These are phyloP conservation scores for Cordyceps militaris DNA, from an alignment of 2,329 filamentous ascomycete genomes.

Conservation along the genomic window DNA sequence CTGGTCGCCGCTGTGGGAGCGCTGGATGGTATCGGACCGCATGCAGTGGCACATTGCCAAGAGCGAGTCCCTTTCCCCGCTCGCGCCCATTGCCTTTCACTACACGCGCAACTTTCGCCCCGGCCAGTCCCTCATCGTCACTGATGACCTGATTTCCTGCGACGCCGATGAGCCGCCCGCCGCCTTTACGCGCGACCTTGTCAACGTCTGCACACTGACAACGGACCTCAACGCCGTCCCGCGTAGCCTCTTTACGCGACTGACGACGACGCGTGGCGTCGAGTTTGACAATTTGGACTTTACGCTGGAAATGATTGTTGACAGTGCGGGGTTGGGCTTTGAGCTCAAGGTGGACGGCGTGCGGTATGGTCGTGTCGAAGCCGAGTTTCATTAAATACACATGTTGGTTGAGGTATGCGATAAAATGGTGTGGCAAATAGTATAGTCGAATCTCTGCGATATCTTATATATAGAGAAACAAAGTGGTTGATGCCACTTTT, in stretches of 20 bases:
- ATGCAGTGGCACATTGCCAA: conserved; percentile 85
- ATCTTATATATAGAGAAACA: neutral
- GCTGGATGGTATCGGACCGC: conserved; percentile 75
- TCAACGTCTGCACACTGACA: conserved; percentile 72
- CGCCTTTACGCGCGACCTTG: conserved; percentile 53
- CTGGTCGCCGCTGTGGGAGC: conserved; percentile 72
- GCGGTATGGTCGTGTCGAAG: conserved; percentile 68
- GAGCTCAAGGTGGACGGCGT: conserved; percentile 74
- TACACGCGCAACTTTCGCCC: conserved; percentile 81
- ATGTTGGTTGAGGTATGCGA: neutral
- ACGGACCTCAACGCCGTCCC: conserved; percentile 73
- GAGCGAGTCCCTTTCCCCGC: conserved; percentile 69
- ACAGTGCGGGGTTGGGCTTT: conserved; percentile 69
- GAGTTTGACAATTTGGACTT: conserved; percentile 81
- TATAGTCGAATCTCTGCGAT: neutral
- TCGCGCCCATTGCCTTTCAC: conserved; percentile 70
- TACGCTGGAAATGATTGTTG: conserved; percentile 75
- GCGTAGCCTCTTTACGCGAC: conserved; percentile 61
- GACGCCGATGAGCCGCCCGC: conserved; percentile 60
- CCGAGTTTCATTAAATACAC: conserved; percentile 58
- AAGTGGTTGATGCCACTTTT: neutral
- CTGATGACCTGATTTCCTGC: conserved; percentile 73
- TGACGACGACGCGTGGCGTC: conserved; percentile 72
- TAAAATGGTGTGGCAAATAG: neutral
- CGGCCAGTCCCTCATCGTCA: conserved; percentile 68